Conservation (phyloP, 495 filamentous ascomycete genomes). For the Neurospora sp. region DNA sequence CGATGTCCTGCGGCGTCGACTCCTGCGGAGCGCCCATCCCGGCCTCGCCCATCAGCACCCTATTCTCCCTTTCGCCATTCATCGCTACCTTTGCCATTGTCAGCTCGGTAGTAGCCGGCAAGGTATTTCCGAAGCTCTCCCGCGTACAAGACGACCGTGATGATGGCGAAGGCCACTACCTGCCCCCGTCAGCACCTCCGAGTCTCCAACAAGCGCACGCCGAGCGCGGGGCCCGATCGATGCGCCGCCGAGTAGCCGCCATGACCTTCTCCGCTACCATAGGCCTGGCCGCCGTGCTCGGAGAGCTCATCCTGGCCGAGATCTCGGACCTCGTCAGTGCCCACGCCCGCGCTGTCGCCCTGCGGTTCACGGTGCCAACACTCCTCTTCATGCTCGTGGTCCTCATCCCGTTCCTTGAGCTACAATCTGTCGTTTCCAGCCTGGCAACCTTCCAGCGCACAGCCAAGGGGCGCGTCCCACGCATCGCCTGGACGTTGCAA, state of each 20-base stretch:
- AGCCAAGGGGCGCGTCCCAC: conserved; percentile 35
- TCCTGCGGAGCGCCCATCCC: conserved; percentile 20
- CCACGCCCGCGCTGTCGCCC: conserved; percentile 47
- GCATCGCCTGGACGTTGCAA: conserved; percentile 50
- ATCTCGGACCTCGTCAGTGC: conserved; percentile 61
- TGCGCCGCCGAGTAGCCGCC: conserved; percentile 44
- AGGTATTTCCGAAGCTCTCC: conserved; percentile 55
- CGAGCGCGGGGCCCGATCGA: conserved; percentile 34
- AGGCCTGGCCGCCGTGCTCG: conserved; percentile 61
- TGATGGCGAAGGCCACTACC: conserved; percentile 42
- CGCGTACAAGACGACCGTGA: conserved; percentile 30
- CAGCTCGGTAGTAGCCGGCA: conserved; percentile 44
- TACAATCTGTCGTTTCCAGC: conserved; percentile 53
- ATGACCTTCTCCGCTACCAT: conserved; percentile 61
- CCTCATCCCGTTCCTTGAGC: conserved; percentile 60
- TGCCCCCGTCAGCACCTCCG: conserved; percentile 41
- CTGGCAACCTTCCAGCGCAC: conserved; percentile 39
- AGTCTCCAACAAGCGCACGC: conserved; percentile 40
- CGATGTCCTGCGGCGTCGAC: conserved; percentile 21
- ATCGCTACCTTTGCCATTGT: conserved; percentile 51
- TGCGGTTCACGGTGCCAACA: conserved; percentile 53
- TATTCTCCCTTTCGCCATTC: conserved; percentile 38
- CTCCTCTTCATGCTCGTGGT: conserved; percentile 57
- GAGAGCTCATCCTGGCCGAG: conserved; percentile 67
- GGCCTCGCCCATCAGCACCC: conserved; percentile 17